Evolutionary conservation across 1,284 basidiomycete species (phyloP).

Genomic region (Omphalotus olearius): DNA sequence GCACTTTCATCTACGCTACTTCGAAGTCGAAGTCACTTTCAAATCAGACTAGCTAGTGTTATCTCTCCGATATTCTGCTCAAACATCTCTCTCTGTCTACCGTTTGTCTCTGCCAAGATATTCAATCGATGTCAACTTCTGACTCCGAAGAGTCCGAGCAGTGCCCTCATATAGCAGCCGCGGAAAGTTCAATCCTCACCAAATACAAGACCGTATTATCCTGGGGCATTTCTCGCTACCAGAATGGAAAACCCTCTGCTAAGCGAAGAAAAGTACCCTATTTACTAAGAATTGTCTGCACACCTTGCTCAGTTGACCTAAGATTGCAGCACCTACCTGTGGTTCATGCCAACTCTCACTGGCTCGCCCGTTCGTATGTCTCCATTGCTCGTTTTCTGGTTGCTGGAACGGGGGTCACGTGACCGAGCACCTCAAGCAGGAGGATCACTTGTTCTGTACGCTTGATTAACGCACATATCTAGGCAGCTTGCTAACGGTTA

Average conservation of each 20-base stretch:
- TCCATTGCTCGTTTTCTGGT: slow-evolving; percentile 73
- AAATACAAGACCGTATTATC: slow-evolving; percentile 38
- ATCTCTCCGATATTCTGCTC: too few relatives aligned
- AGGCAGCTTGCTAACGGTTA: not conserved
- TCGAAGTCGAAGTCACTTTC: not conserved
- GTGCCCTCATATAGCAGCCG: slow-evolving; percentile 8
- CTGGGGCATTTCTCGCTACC: slow-evolving; percentile 37
- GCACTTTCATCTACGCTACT: too few relatives aligned
- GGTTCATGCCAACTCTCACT: slow-evolving; percentile 56
- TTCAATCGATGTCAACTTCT: slow-evolving; percentile 4
- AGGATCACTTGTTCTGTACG: slow-evolving; percentile 69
- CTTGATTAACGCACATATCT: slow-evolving; percentile 16
- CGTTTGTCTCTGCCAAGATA: too few relatives aligned
- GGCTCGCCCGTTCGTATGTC: slow-evolving; percentile 72
- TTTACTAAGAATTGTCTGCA: not conserved
- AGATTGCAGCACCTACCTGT: slow-evolving; percentile 56
- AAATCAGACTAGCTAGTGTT: too few relatives aligned
- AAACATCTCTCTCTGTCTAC: too few relatives aligned
- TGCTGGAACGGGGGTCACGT: slow-evolving; percentile 67
- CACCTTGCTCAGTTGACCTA: slow-evolving; percentile 1
- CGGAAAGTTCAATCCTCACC: slow-evolving; percentile 18
- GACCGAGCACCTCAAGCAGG: slow-evolving; percentile 49
- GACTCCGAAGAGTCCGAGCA: slow-evolving; percentile 8
- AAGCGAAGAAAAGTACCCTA: slow-evolving; percentile 40
- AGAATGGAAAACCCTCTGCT: slow-evolving; percentile 26